Conservation (phyloP, 306 rosid species). For the Begonia peltatifolia region DNA sequence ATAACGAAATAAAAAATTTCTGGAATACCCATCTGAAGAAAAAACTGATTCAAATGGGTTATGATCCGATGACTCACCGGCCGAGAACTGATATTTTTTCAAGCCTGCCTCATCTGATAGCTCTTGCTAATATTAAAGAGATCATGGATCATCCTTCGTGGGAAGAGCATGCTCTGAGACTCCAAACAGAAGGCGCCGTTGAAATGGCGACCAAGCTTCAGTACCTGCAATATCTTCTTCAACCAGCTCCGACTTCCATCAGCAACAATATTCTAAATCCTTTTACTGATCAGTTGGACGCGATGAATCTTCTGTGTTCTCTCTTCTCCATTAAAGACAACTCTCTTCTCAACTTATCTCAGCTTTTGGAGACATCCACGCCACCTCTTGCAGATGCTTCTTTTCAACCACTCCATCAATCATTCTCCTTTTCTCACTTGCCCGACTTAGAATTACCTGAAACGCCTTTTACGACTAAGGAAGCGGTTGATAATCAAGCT, state of each 20-base stretch:
- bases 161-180: conserved; percentile 36
- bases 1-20: conserved; percentile 48
- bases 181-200: conserved; percentile 36
- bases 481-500: conserved; percentile 9
- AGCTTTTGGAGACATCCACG: background rate
- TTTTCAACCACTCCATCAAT: conserved; percentile 18
- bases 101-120: conserved; percentile 47
- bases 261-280: conserved; percentile 5
- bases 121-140: conserved; percentile 52
- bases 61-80: conserved; percentile 50
- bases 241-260: conserved; percentile 11
- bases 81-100: conserved; percentile 55
- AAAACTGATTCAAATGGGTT: conserved; percentile 53
- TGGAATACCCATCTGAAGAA: conserved; percentile 56
- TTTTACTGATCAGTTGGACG: conserved; percentile 17
- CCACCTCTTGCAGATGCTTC: conserved; percentile 3
- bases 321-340: conserved; percentile 17
- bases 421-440: conserved; percentile 33
- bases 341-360: background rate
- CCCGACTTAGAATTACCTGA: conserved; percentile 28
- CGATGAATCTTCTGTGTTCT: conserved; percentile 19
- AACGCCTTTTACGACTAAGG: conserved; percentile 2
- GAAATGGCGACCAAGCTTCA: conserved; percentile 48
- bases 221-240: conserved; percentile 34
- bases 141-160: conserved; percentile 28